These are phyloP conservation scores for Coemansia sp. DNA, from an alignment of 192 early-diverging fungal species.

Conservation along the genomic window DNA sequence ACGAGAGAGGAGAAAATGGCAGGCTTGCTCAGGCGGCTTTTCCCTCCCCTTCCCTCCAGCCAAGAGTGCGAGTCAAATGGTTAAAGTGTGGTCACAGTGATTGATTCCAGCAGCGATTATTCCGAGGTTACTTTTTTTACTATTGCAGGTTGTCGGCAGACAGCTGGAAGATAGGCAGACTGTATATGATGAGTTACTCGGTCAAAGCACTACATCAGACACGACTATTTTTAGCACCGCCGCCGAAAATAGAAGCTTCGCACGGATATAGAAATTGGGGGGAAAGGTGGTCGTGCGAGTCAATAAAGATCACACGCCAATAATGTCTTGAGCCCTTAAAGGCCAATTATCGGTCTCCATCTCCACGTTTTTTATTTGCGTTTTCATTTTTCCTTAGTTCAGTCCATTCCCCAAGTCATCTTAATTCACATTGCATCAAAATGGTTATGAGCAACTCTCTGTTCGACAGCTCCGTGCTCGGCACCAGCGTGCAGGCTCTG, in stretches of 20 bases:
- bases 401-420: not conserved
- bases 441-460: constrained; percentile 47
- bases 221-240: not conserved
- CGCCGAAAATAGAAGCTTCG: not conserved
- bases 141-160: too few species aligned
- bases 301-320: too few species aligned
- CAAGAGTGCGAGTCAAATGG: not conserved
- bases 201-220: not conserved
- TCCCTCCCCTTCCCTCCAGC: not conserved
- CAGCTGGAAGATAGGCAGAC: not conserved
- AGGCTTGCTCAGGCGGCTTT: not conserved
- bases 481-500: constrained; percentile 55
- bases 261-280: not conserved
- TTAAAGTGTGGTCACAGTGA: too few species aligned
- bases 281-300: not conserved
- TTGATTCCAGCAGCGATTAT: too few species aligned
- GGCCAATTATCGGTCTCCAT: not conserved
- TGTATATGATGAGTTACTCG: not conserved
- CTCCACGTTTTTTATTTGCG: not conserved
- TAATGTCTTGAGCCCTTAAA: not conserved
- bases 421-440: not conserved
- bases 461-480: constrained; percentile 61
- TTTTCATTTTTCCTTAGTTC: not conserved
- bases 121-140: not conserved
- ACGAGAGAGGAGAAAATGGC: not conserved